A percentile compares a stretch with the other conserved stretches of the same genome.
Evolutionary conservation across 2,329 filamentous ascomycete genomes (phyloP).

Genomic region (Paecilomyces sp.): DNA sequence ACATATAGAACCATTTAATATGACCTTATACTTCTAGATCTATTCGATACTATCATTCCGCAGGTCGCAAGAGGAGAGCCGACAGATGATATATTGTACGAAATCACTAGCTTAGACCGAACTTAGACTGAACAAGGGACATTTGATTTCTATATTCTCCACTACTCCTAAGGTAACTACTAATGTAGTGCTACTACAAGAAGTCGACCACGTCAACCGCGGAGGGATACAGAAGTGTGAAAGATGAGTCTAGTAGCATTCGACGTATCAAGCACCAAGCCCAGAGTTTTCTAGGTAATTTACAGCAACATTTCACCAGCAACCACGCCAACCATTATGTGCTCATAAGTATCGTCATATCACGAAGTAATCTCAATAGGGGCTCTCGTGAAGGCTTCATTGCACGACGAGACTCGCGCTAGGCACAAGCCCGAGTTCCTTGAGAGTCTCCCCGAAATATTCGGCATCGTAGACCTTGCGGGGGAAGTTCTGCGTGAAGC

Average conservation of each 20-base stretch:
- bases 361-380: not conserved
- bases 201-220: not conserved
- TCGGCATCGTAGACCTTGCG: slow-evolving; percentile 66
- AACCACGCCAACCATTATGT: not conserved
- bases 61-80: too few relatives aligned
- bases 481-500: slow-evolving; percentile 82
- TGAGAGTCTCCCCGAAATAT: slow-evolving; percentile 86
- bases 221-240: not conserved
- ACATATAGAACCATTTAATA: too few relatives aligned
- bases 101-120: too few relatives aligned
- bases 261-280: not conserved
- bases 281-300: not conserved
- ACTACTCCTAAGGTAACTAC: not conserved
- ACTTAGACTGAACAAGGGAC: too few relatives aligned
- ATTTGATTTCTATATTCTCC: not conserved
- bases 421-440: slow-evolving; percentile 84
- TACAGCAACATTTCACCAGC: not conserved
- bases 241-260: not conserved
- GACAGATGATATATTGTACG: too few relatives aligned
- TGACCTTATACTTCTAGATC: too few relatives aligned
- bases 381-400: slow-evolving; percentile 20
- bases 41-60: too few relatives aligned
- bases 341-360: not conserved
- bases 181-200: not conserved
- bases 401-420: slow-evolving; percentile 79